Conservation (phyloP, 2,329 filamentous ascomycete genomes). For the Meredithiella fracta region DNA sequence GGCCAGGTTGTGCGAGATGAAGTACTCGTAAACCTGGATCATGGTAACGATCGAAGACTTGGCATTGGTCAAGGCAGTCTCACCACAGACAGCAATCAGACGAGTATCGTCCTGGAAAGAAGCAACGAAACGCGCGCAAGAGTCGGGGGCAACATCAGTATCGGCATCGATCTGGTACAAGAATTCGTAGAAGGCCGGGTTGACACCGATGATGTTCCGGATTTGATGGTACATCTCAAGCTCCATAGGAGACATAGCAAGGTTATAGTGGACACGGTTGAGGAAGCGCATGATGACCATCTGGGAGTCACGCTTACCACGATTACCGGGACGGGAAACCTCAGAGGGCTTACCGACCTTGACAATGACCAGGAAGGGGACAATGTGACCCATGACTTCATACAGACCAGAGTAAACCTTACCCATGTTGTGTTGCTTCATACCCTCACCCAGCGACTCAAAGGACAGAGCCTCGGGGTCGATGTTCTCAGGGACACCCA, state of each 20-base stretch:
- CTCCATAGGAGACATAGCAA: conserved; percentile 89
- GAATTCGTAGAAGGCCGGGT: conserved; percentile 96
- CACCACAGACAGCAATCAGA: conserved; percentile 86
- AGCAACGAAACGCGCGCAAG: conserved; percentile 80
- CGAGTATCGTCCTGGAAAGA: conserved; percentile 82
- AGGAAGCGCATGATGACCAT: conserved; percentile 98
- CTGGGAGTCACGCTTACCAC: conserved; percentile 97
- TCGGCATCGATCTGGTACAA: conserved; percentile 94
- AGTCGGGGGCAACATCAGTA: conserved; percentile 79
- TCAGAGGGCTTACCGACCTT: conserved; percentile 98
- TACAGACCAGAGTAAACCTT: conserved; percentile 97
- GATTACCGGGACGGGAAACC: conserved; percentile 84
- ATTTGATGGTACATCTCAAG: conserved; percentile 98
- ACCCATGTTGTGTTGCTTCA: conserved; percentile 98
- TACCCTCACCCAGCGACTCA: conserved; percentile 84
- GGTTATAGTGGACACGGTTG: conserved; percentile 95
- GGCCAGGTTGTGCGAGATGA: conserved; percentile 89
- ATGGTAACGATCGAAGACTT: conserved; percentile 91
- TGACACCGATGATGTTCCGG: conserved; percentile 95
- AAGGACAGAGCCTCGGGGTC: conserved; percentile 95
- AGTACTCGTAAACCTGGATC: conserved; percentile 99
- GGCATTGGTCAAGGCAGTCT: conserved; percentile 82
- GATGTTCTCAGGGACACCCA: conserved; percentile 82
- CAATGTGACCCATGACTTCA: conserved; percentile 94
- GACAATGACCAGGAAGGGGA: conserved; percentile 90